Evolutionary conservation across 129 eudicot genomes (phyloP).

Genomic region (Arctium lappa): DNA sequence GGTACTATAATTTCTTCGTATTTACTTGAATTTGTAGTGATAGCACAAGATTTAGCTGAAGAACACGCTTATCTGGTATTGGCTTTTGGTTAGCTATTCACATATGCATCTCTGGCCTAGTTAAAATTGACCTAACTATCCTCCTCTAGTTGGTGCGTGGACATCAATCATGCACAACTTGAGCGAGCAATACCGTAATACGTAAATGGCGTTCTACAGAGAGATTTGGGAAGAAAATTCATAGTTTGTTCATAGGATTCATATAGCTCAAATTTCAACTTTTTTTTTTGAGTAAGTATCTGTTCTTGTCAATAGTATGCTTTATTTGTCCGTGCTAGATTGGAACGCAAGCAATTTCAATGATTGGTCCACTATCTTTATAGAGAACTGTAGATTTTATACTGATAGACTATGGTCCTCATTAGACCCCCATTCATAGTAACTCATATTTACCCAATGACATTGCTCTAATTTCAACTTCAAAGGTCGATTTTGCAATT

Average conservation of each 20-base stretch:
- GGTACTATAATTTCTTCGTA: not conserved
- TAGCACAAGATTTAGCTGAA: not conserved
- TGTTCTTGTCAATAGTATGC: not conserved
- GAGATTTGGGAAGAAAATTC: not conserved
- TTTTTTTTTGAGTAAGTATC: not conserved
- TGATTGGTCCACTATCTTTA: too few relatives aligned
- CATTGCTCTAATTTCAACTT: not conserved
- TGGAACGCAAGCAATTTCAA: too few relatives aligned
- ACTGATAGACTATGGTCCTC: not conserved
- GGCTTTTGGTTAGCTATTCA: conserved; percentile 1
- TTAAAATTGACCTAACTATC: not conserved
- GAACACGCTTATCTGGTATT: not conserved
- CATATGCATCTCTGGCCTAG: not conserved
- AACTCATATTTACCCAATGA: not conserved
- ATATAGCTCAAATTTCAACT: not conserved
- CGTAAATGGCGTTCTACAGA: not conserved
- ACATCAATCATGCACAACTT: not conserved
- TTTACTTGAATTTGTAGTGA: not conserved
- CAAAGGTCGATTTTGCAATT: not conserved
- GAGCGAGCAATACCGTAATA: not conserved
- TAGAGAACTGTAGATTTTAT: not conserved
- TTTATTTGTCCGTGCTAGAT: too few relatives aligned
- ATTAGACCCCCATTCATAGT: not conserved
- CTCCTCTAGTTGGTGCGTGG: not conserved
- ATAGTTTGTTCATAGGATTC: not conserved